Evolutionary conservation across 805 yeast genomes (phyloP).

Genomic region (Huiozyma sinensis): DNA sequence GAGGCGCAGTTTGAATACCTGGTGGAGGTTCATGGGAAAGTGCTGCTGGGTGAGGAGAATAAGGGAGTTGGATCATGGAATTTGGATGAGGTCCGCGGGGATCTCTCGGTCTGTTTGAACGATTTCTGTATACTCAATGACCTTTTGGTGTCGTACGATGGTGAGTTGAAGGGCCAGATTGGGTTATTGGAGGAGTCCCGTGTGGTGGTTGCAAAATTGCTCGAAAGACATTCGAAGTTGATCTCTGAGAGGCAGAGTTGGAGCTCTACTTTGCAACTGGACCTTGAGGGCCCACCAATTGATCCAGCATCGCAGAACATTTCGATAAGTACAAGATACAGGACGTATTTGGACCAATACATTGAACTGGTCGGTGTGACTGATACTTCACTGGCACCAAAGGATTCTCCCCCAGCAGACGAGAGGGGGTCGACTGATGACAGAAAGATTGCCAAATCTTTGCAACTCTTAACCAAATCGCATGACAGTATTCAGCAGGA

Average conservation of each 20-base stretch:
- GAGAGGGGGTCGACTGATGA: not conserved
- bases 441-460: conserved; percentile 1
- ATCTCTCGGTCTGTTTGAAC: conserved; percentile 21
- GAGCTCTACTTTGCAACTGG: not conserved
- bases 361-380: conserved; percentile 18
- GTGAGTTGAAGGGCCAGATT: conserved; percentile 17
- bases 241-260: conserved; percentile 6
- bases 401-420: not conserved
- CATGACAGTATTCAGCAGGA: conserved; percentile 7
- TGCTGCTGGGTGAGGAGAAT: conserved; percentile 5
- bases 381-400: conserved; percentile 13
- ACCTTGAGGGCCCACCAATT: not conserved
- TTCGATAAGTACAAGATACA: conserved; percentile 10
- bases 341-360: conserved; percentile 13
- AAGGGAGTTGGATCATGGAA: conserved; percentile 9
- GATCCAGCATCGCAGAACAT: not conserved
- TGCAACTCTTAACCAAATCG: conserved; percentile 8
- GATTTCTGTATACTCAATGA: conserved; percentile 20
- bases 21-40: conserved; percentile 12
- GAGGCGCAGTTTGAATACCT: conserved; percentile 13
- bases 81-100: conserved; percentile 16
- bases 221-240: conserved; percentile 6
- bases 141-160: conserved; percentile 17
- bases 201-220: conserved; percentile 8
- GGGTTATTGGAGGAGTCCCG: conserved; percentile 6